These are phyloP conservation scores for Penicillium sp. DNA, from an alignment of 2,329 filamentous ascomycete genomes.

Conservation along the genomic window DNA sequence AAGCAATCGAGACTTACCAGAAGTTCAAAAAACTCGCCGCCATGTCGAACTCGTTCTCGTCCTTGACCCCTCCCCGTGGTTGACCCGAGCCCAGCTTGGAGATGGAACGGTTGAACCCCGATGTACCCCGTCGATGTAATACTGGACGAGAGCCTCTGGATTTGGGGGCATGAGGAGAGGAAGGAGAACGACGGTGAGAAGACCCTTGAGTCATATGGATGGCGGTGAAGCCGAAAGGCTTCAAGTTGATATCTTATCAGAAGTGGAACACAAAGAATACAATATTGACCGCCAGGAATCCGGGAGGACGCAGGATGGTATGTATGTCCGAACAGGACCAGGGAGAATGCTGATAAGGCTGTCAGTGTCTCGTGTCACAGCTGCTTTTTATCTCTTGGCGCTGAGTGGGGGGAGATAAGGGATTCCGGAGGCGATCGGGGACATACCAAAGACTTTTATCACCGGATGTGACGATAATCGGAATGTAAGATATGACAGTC, in stretches of 20 bases:
- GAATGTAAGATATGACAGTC: no score
- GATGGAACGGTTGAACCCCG: constrained; percentile 27
- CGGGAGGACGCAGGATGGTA: background rate
- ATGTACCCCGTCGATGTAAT: constrained; percentile 33
- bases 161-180: constrained; percentile 30
- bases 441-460: no score
- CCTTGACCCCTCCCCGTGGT: constrained; percentile 15
- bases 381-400: constrained; percentile 20
- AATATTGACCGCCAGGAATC: background rate
- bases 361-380: constrained; percentile 5
- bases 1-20: constrained; percentile 34
- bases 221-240: constrained; percentile 31
- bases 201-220: constrained; percentile 34
- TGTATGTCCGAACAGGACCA: background rate
- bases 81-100: constrained; percentile 32
- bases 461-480: no score
- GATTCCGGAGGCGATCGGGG: no score
- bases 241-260: constrained; percentile 24
- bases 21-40: constrained; percentile 43
- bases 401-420: constrained; percentile 28
- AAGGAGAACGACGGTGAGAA: constrained; percentile 32
- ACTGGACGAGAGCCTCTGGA: constrained; percentile 28
- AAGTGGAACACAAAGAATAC: constrained; percentile 27
- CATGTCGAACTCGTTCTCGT: constrained; percentile 36
- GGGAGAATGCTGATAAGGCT: constrained; percentile 14